Conservation (phyloP, 176 grass and related monocot species). For the Pontederia crassipes region DNA sequence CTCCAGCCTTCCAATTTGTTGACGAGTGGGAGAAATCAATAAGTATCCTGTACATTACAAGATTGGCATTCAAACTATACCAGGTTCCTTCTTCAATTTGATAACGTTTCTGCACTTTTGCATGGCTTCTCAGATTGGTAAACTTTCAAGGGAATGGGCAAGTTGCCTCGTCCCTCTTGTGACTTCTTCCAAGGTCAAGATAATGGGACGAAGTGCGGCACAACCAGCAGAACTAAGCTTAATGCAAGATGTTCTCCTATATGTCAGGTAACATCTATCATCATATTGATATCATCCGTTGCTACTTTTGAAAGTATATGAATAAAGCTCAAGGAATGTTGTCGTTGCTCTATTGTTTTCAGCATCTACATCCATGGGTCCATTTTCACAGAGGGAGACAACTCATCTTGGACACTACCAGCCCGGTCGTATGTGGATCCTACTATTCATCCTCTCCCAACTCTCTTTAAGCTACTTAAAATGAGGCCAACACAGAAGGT, state of each 20-base stretch:
- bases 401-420: conserved; percentile 28
- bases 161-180: conserved; percentile 68
- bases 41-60: no score
- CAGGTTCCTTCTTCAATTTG: background rate
- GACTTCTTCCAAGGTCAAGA: conserved; percentile 69
- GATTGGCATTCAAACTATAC: background rate
- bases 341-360: background rate
- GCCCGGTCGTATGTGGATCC: conserved; percentile 29
- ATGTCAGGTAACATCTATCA: conserved; percentile 20
- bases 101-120: background rate
- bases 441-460: conserved; percentile 38
- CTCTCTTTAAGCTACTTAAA: conserved; percentile 54
- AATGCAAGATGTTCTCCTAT: conserved; percentile 67
- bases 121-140: conserved; percentile 47
- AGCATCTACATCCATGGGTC: conserved; percentile 86
- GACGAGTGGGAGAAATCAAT: background rate
- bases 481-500: conserved; percentile 53
- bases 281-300: background rate
- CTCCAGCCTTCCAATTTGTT: background rate
- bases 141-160: conserved; percentile 51
- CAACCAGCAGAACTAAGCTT: conserved; percentile 38
- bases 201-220: conserved; percentile 39
- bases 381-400: conserved; percentile 37
- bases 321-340: no score
- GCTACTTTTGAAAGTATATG: background rate